Percentiles rank a stretch among this genome's conserved stretches.
Conservation (phyloP, 2,329 filamentous ascomycete species). For the Sporothrix inflata region DNA sequence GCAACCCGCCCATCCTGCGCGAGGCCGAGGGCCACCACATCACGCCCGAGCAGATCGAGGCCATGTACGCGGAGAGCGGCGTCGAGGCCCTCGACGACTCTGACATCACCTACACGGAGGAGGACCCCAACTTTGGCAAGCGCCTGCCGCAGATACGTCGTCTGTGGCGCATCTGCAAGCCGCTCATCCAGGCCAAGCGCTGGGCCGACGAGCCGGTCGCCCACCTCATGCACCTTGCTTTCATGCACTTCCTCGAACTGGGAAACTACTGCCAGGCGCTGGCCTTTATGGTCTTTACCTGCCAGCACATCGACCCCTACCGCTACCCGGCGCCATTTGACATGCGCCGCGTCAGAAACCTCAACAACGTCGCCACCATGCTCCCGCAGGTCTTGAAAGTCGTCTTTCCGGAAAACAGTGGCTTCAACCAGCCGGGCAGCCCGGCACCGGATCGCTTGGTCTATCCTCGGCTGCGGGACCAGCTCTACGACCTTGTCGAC, state of each 20-base stretch:
- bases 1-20: constrained; percentile 40
- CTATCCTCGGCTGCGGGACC: neutral
- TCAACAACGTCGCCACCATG: constrained; percentile 53
- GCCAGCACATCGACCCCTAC: constrained; percentile 54
- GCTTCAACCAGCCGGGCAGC: neutral
- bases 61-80: constrained; percentile 41
- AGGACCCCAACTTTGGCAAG: neutral
- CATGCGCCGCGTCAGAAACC: constrained; percentile 53
- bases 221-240: constrained; percentile 49
- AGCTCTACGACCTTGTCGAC: constrained; percentile 53
- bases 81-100: constrained; percentile 33
- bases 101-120: constrained; percentile 24
- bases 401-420: neutral
- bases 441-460: neutral
- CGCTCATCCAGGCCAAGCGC: constrained; percentile 44
- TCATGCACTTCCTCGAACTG: constrained; percentile 50
- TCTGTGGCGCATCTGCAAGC: constrained; percentile 46
- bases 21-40: constrained; percentile 36
- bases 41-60: constrained; percentile 36
- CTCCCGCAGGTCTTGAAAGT: constrained; percentile 37
- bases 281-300: constrained; percentile 52
- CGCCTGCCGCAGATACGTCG: constrained; percentile 39
- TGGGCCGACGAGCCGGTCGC: constrained; percentile 57
- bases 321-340: constrained; percentile 55
- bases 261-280: constrained; percentile 50